Percentiles rank a stretch among this genome's conserved stretches.
Conservation (phyloP, 108 stramenopile species). For the Pinguiococcus pyrenoidosus region DNA sequence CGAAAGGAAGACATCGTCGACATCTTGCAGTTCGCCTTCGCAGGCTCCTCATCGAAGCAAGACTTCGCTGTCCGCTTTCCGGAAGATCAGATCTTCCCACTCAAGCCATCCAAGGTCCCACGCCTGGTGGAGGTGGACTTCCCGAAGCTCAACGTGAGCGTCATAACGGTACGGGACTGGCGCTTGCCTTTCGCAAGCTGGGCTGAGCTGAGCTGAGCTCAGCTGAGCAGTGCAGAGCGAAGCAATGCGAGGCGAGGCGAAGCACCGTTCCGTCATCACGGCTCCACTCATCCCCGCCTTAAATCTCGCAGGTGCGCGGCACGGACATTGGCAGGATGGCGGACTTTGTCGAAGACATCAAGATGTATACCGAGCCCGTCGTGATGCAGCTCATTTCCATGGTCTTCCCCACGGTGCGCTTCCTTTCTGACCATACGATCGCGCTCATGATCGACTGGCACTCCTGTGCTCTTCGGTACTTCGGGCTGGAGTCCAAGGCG, state of each 20-base stretch:
- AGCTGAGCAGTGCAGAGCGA: no score
- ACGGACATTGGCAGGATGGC: constrained; percentile 23
- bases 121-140: constrained; percentile 23
- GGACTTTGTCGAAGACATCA: constrained; percentile 30
- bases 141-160: constrained; percentile 16
- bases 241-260: neutral
- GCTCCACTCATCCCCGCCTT: neutral
- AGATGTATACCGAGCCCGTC: constrained; percentile 27
- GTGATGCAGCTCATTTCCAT: constrained; percentile 15
- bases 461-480: constrained; percentile 16
- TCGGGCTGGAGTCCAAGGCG: constrained; percentile 19
- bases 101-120: constrained; percentile 9
- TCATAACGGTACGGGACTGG: constrained; percentile 7
- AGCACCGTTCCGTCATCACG: neutral
- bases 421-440: constrained; percentile 23
- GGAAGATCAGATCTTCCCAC: constrained; percentile 5
- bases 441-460: constrained; percentile 24
- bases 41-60: neutral
- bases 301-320: constrained; percentile 3
- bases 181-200: no score
- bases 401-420: constrained; percentile 27
- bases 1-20: constrained; percentile 9
- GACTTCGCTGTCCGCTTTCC: neutral
- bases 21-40: neutral
- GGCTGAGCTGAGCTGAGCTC: no score